phyloP scores from a whole-genome alignment of 2,329 filamentous ascomycete genomes.

The Pseudogymnoascus sp. region DNA sequence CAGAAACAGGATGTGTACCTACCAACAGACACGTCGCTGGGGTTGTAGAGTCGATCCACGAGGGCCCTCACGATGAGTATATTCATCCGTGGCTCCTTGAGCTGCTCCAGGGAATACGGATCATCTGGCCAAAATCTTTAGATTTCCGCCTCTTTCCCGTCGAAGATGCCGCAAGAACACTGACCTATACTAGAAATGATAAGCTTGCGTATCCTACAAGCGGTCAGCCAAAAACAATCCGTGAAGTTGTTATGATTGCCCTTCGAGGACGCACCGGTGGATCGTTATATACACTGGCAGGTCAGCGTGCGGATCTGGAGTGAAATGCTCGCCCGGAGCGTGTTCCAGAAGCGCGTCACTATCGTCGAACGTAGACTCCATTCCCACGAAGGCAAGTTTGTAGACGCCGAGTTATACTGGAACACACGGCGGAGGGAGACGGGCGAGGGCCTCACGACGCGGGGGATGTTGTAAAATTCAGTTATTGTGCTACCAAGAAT shows the following conservation, averaged over 20 bases:
- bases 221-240: neutral
- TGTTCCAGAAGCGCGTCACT: neutral
- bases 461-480: neutral
- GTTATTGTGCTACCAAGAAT: neutral
- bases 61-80: constrained; percentile 69
- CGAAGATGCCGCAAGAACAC: constrained; percentile 19
- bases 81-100: constrained; percentile 75
- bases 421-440: neutral
- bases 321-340: neutral
- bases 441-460: neutral
- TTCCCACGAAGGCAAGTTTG: neutral
- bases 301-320: constrained; percentile 25
- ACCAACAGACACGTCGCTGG: constrained; percentile 71
- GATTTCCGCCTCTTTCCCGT: neutral
- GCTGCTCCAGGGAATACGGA: constrained; percentile 63
- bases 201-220: constrained; percentile 46
- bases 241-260: neutral
- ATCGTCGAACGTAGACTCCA: neutral
- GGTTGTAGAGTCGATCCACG: constrained; percentile 74
- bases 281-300: constrained; percentile 71
- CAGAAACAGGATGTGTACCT: constrained; percentile 20
- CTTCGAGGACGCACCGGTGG: constrained; percentile 41
- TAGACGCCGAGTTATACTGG: neutral
- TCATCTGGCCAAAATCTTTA: constrained; percentile 37
- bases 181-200: constrained; percentile 55